A percentile compares a stretch with the other conserved stretches of the same genome.
Evolutionary conservation across 75 land plant species (phyloP).

Genomic region (Adiantum capillusveneris): DNA sequence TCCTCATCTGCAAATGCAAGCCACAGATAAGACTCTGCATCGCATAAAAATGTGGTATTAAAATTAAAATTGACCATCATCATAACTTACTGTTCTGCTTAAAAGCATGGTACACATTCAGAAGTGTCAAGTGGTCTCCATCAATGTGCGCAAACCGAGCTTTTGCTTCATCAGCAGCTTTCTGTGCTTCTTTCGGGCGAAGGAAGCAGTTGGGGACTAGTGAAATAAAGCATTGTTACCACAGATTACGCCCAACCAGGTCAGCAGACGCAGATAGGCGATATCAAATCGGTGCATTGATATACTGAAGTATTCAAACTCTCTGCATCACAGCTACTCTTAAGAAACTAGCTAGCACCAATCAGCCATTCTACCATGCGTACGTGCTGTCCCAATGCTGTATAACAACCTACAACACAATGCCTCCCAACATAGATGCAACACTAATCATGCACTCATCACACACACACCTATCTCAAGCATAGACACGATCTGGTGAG

Average conservation of each 20-base stretch:
- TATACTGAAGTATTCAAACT: conserved; percentile 2
- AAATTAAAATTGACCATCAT: background rate
- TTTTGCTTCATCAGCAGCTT: conserved; percentile 99
- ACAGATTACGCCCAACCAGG: conserved; percentile 97
- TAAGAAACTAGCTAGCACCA: conserved; percentile 4
- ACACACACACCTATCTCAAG: too few species aligned
- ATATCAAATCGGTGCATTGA: conserved; percentile 34
- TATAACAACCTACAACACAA: background rate
- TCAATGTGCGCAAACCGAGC: conserved; percentile 93
- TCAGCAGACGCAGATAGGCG: conserved; percentile 97
- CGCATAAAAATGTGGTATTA: background rate
- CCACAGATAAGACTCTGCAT: background rate
- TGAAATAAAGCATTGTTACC: conserved; percentile 65
- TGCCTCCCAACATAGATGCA: background rate
- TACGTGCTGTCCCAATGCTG: background rate
- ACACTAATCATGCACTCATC: too few species aligned
- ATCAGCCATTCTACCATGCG: too few species aligned
- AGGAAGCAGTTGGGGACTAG: conserved; percentile 99
- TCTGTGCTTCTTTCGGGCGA: conserved; percentile 99
- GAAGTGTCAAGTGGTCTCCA: conserved; percentile 91
- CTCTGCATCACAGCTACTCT: background rate
- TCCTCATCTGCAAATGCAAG: conserved; percentile 59
- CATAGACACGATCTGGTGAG: too few species aligned
- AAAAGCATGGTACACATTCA: conserved; percentile 98
- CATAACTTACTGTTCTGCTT: conserved; percentile 76